phyloP scores from a whole-genome alignment of 495 filamentous ascomycete species.

The Aspergillus indologenus region DNA sequence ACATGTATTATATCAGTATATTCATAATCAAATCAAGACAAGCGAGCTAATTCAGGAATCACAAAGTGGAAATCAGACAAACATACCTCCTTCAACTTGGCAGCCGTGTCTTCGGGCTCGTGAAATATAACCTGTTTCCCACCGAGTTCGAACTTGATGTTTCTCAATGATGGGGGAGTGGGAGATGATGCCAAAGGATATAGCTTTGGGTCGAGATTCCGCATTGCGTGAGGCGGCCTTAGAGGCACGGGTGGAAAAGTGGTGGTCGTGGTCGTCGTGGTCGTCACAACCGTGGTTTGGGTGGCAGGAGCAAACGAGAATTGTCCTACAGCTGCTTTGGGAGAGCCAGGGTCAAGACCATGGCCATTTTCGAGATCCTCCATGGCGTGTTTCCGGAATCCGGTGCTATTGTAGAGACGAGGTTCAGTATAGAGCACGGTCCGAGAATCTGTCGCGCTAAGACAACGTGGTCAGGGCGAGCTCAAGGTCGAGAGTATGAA shows the following conservation, averaged over 20 bases:
- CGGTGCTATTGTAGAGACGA: conserved; percentile 3
- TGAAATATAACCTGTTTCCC: conserved; percentile 62
- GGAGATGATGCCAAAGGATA: conserved; percentile 83
- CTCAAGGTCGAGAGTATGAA: neutral
- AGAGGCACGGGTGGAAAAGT: conserved; percentile 81
- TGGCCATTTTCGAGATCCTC: conserved; percentile 25
- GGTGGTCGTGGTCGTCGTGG: conserved; percentile 90
- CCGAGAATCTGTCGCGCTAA: neutral
- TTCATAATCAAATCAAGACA: neutral
- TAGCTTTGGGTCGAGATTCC: conserved; percentile 77
- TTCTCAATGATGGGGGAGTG: conserved; percentile 72
- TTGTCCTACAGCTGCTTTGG: conserved; percentile 50
- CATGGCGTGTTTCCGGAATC: conserved; percentile 28
- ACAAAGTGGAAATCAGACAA: neutral
- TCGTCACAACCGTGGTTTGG: conserved; percentile 78
- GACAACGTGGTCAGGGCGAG: neutral
- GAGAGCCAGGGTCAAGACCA: conserved; percentile 22
- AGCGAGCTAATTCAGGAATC: neutral
- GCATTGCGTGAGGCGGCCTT: conserved; percentile 67
- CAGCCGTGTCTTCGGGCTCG: conserved; percentile 60
- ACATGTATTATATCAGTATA: conserved; percentile 13
- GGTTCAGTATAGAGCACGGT: neutral
- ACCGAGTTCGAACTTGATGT: conserved; percentile 69
- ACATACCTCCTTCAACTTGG: conserved; percentile 55
- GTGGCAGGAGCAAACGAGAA: conserved; percentile 71